Evolutionary conservation across 208 protist genomes (phyloP).

Genomic region (Wallacemonas rigidus): DNA sequence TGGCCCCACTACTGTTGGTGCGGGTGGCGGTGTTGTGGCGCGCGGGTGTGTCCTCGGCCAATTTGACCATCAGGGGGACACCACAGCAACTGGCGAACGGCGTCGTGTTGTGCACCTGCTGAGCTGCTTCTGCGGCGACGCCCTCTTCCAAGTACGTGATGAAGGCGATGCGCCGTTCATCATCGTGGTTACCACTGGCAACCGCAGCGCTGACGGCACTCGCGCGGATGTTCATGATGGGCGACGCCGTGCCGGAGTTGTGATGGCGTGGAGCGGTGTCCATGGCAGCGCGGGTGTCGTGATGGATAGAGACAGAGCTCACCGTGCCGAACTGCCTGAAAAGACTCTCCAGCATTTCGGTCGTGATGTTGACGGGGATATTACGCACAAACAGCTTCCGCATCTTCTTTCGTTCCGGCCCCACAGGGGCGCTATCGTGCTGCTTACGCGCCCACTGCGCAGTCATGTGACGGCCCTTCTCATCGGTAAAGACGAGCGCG

Average conservation of each 20-base stretch:
- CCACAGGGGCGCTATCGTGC: conserved; percentile 66
- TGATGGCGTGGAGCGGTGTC: conserved; percentile 9
- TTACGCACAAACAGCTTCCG: conserved; percentile 87
- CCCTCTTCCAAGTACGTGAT: conserved; percentile 61
- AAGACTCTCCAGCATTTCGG: conserved; percentile 34
- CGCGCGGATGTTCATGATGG: not conserved
- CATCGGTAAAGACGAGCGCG: conserved; percentile 2
- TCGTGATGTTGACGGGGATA: conserved; percentile 51
- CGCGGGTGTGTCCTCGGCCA: conserved; percentile 40
- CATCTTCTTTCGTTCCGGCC: conserved; percentile 69
- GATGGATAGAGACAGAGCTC: conserved; percentile 59
- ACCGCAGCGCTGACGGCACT: not conserved
- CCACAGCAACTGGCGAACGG: conserved; percentile 48
- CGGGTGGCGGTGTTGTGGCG: conserved; percentile 11
- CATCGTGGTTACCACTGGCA: conserved; percentile 9
- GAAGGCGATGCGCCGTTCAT: conserved; percentile 81
- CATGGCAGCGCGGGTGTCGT: conserved; percentile 59
- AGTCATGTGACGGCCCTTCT: conserved; percentile 30
- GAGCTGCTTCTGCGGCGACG: conserved; percentile 54
- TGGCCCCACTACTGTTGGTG: conserved; percentile 21
- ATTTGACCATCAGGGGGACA: conserved; percentile 70
- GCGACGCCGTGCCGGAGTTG: not conserved
- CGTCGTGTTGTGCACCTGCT: conserved; percentile 55
- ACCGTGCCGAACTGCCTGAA: conserved; percentile 57
- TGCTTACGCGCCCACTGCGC: conserved; percentile 75